Evolutionary conservation across 2,329 filamentous ascomycete genomes (phyloP).

Genomic region (Colletotrichum filicis): DNA sequence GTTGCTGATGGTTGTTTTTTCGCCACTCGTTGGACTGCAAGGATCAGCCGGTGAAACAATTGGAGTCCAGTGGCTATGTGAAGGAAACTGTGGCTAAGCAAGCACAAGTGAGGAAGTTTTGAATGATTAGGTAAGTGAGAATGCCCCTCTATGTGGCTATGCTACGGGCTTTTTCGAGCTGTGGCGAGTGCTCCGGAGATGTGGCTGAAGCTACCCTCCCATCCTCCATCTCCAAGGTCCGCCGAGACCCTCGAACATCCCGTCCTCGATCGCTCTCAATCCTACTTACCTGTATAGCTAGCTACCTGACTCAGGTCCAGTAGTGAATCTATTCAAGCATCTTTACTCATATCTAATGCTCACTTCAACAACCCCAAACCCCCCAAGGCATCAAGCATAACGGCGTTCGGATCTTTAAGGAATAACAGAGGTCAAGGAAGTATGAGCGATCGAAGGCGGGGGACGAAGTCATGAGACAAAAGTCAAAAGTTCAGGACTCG

Average conservation of each 20-base stretch:
- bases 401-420: too few relatives aligned
- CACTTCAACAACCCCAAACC: too few relatives aligned
- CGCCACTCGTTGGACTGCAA: conserved; percentile 3
- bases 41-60: background rate
- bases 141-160: background rate
- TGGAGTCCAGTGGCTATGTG: conserved; percentile 11
- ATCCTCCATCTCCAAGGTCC: background rate
- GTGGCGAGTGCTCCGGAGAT: background rate
- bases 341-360: too few relatives aligned
- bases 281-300: too few relatives aligned
- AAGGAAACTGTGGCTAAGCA: fast-evolving
- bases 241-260: too few relatives aligned
- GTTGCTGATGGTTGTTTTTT: background rate
- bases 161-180: background rate
- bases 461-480: background rate
- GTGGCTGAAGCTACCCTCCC: background rate
- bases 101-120: too few relatives aligned
- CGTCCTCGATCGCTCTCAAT: too few relatives aligned
- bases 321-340: too few relatives aligned
- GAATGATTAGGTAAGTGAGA: background rate
- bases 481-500: background rate
- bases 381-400: too few relatives aligned
- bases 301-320: too few relatives aligned
- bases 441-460: too few relatives aligned
- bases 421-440: too few relatives aligned